These are phyloP conservation scores for Plasmodium chabaudi DNA, from an alignment of 169 alveolate species.

Conservation along the genomic window DNA sequence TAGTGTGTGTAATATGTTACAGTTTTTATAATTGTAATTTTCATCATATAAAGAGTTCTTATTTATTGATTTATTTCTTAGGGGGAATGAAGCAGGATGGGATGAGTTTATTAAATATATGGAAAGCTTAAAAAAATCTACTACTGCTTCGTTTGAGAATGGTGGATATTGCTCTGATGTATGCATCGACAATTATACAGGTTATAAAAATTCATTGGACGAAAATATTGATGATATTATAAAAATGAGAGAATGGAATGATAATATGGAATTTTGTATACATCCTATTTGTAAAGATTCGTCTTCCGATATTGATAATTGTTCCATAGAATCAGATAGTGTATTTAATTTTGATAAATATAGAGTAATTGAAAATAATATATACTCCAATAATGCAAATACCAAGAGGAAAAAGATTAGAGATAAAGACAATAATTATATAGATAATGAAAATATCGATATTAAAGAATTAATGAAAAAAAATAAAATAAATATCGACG, in stretches of 20 bases:
- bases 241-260: slow-evolving; percentile 56
- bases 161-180: slow-evolving; percentile 10
- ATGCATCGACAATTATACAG: slow-evolving; percentile 13
- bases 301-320: slow-evolving; percentile 30
- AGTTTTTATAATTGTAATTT: not conserved
- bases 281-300: slow-evolving; percentile 31
- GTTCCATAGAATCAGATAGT: slow-evolving; percentile 47
- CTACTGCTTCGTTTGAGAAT: slow-evolving; percentile 1
- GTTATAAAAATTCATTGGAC: slow-evolving; percentile 7
- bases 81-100: slow-evolving; percentile 40
- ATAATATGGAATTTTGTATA: slow-evolving; percentile 35
- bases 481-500: not conserved
- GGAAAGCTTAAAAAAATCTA: slow-evolving; percentile 25
- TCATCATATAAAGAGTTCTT: not conserved
- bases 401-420: slow-evolving; percentile 27
- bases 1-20: not conserved
- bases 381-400: slow-evolving; percentile 69
- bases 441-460: slow-evolving; percentile 18
- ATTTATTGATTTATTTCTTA: slow-evolving; percentile 7
- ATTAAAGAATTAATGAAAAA: slow-evolving; percentile 18
- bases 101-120: slow-evolving; percentile 38
- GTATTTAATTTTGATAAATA: slow-evolving; percentile 55
- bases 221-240: slow-evolving; percentile 64
- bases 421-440: slow-evolving; percentile 4
- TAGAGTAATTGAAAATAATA: slow-evolving; percentile 46